Conservation (phyloP, 164 flowering plant species). For the Taxillus chinensis region DNA sequence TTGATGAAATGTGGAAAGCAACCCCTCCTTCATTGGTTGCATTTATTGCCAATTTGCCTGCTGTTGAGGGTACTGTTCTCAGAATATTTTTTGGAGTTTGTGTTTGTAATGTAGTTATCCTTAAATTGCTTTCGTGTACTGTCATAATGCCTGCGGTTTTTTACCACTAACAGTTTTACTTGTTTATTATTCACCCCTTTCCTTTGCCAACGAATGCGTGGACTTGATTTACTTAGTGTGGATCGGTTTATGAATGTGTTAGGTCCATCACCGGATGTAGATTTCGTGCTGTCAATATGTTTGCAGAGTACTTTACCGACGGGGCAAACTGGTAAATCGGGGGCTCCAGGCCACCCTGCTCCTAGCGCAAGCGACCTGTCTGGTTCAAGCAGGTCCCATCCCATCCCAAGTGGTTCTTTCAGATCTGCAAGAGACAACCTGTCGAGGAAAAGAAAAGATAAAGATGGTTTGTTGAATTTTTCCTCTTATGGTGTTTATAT, state of each 20-base stretch:
- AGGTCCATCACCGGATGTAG: slow-evolving; percentile 94
- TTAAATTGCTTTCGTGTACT: too few species aligned
- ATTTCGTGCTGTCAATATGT: slow-evolving; percentile 69
- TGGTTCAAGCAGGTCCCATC: slow-evolving; percentile 47
- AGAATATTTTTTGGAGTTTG: background rate
- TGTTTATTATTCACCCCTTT: too few species aligned
- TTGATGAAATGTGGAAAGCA: slow-evolving; percentile 53
- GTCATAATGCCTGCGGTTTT: too few species aligned
- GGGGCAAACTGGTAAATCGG: slow-evolving; percentile 28
- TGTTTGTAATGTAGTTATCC: too few species aligned
- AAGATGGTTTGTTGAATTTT: slow-evolving; percentile 40
- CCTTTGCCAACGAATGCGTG: too few species aligned
- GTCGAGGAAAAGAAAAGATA: slow-evolving; percentile 54
- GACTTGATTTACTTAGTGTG: background rate
- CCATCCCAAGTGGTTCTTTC: slow-evolving; percentile 32
- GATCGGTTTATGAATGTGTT: slow-evolving; percentile 2
- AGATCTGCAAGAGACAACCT: slow-evolving; percentile 42
- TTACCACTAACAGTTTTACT: too few species aligned
- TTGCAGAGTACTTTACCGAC: slow-evolving; percentile 65
- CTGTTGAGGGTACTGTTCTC: slow-evolving; percentile 55
- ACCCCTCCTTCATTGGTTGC: slow-evolving; percentile 65
- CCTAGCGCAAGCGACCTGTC: slow-evolving; percentile 59
- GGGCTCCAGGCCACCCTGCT: slow-evolving; percentile 30
- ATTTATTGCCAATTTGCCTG: slow-evolving; percentile 66
- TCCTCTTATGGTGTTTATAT: background rate